A percentile compares a stretch with the other conserved stretches of the same genome.
Evolutionary conservation across 2,329 filamentous ascomycete species (phyloP).

Genomic region (Tolypocladium sp.): DNA sequence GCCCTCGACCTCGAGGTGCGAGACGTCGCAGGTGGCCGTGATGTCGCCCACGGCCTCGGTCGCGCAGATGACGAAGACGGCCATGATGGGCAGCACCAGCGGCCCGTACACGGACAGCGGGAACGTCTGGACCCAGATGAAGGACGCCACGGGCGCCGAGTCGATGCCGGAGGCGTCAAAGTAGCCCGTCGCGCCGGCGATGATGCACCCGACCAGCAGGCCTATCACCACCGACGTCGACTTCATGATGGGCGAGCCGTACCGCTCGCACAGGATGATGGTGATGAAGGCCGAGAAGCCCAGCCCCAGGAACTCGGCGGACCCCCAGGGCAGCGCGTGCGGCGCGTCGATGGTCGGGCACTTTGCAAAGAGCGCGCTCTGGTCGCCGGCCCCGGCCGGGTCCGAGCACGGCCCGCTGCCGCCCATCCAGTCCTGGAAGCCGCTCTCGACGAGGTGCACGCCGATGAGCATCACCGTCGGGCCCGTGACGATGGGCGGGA

Average conservation of each 20-base stretch:
- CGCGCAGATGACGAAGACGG: slow-evolving; percentile 62
- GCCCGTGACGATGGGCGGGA: slow-evolving; percentile 71
- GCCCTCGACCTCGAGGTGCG: slow-evolving; percentile 64
- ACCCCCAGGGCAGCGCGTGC: slow-evolving; percentile 67
- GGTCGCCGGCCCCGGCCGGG: slow-evolving; percentile 32
- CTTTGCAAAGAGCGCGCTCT: slow-evolving; percentile 39
- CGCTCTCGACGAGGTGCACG: slow-evolving; percentile 60
- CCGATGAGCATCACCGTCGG: slow-evolving; percentile 65
- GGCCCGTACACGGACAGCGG: slow-evolving; percentile 62
- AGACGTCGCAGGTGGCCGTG: slow-evolving; percentile 74
- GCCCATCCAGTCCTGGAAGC: slow-evolving; percentile 71
- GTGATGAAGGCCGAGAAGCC: slow-evolving; percentile 73
- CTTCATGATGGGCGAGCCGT: slow-evolving; percentile 79
- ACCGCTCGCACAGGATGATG: slow-evolving; percentile 73
- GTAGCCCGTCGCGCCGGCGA: slow-evolving; percentile 69
- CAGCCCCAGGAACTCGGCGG: slow-evolving; percentile 66
- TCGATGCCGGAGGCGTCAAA: slow-evolving; percentile 68
- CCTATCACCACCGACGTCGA: slow-evolving; percentile 68
- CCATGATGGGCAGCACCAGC: slow-evolving; percentile 62
- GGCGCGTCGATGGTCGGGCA: slow-evolving; percentile 63
- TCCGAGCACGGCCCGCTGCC: slow-evolving; percentile 52
- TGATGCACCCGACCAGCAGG: slow-evolving; percentile 65
- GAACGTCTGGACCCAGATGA: slow-evolving; percentile 75
- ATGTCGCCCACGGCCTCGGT: slow-evolving; percentile 77
- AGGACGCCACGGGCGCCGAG: slow-evolving; percentile 59